These are phyloP conservation scores for Penstemon davidsonii DNA, from an alignment of 257 asterid species.

Conservation along the genomic window DNA sequence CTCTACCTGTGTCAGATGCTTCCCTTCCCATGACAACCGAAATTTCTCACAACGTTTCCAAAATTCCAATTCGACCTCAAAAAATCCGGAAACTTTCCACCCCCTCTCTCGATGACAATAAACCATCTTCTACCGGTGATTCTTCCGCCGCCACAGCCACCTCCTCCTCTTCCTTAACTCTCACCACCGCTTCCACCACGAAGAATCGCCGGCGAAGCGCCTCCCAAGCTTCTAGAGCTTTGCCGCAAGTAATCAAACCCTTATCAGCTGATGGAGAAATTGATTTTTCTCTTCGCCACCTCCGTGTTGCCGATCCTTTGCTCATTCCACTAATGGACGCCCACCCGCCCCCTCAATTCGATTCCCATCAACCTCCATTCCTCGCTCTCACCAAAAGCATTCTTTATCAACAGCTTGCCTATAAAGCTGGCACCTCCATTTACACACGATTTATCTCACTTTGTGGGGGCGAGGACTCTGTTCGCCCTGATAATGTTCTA, in stretches of 20 bases:
- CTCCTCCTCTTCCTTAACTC: slow-evolving; percentile 20
- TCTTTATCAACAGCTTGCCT: slow-evolving; percentile 85
- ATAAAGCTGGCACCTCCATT: slow-evolving; percentile 79
- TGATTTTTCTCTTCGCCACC: slow-evolving; percentile 60
- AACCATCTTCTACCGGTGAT: no score
- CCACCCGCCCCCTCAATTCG: slow-evolving; percentile 63
- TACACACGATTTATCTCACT: slow-evolving; percentile 76
- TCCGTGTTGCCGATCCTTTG: slow-evolving; percentile 66
- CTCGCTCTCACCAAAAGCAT: slow-evolving; percentile 77
- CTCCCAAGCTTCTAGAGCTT: slow-evolving; percentile 45
- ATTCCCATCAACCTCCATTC: slow-evolving; percentile 62
- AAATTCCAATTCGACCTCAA: slow-evolving; percentile 94
- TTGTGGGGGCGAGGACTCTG: slow-evolving; percentile 70
- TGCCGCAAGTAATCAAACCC: slow-evolving; percentile 63
- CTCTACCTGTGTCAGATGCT: no score
- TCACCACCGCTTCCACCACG: slow-evolving; percentile 24
- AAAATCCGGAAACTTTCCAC: slow-evolving; percentile 80
- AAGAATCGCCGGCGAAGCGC: slow-evolving; percentile 66
- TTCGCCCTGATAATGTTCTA: slow-evolving; percentile 70
- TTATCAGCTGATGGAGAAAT: slow-evolving; percentile 67
- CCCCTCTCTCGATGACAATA: slow-evolving; percentile 19
- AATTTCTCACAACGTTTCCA: slow-evolving; percentile 65
- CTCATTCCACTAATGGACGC: slow-evolving; percentile 56
- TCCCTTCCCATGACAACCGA: slow-evolving; percentile 10
- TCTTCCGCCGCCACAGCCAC: slow-evolving; percentile 24